Evolutionary conservation across 176 grass and related monocot species (phyloP).

Genomic region (Oryza nivara): DNA sequence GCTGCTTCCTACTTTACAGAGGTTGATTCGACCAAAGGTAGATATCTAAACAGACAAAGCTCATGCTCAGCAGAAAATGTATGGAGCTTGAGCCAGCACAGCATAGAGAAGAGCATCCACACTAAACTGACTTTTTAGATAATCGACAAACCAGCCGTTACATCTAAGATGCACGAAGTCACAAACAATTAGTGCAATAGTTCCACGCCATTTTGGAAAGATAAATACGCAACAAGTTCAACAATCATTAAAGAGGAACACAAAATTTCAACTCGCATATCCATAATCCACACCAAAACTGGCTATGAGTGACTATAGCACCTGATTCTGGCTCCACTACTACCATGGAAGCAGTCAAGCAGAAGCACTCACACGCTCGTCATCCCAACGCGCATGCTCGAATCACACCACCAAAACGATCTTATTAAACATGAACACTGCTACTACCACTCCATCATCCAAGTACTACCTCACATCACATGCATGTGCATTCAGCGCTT

Average conservation of each 20-base stretch:
- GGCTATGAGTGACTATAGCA: neutral
- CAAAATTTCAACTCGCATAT: too few species aligned
- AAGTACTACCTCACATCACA: constrained; percentile 1
- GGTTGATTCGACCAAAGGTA: neutral
- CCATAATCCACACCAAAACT: too few species aligned
- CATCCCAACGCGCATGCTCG: neutral
- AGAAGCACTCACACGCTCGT: neutral
- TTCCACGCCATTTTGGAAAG: too few species aligned
- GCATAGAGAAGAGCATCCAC: neutral
- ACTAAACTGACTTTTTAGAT: too few species aligned
- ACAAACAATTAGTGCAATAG: too few species aligned
- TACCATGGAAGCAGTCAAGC: neutral
- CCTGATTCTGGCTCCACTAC: neutral
- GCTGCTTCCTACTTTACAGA: neutral
- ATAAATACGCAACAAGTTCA: too few species aligned
- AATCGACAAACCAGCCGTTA: too few species aligned
- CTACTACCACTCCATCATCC: neutral
- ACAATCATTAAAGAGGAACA: too few species aligned
- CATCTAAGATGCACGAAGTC: too few species aligned
- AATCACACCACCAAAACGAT: neutral
- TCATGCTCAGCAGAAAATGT: neutral
- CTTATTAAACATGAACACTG: neutral
- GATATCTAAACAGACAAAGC: neutral
- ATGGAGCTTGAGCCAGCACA: neutral
- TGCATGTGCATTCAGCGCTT: neutral